Percentiles rank a stretch among this genome's conserved stretches.
Conservation (phyloP, 805 yeast species). For the Kuraishia borneana region DNA sequence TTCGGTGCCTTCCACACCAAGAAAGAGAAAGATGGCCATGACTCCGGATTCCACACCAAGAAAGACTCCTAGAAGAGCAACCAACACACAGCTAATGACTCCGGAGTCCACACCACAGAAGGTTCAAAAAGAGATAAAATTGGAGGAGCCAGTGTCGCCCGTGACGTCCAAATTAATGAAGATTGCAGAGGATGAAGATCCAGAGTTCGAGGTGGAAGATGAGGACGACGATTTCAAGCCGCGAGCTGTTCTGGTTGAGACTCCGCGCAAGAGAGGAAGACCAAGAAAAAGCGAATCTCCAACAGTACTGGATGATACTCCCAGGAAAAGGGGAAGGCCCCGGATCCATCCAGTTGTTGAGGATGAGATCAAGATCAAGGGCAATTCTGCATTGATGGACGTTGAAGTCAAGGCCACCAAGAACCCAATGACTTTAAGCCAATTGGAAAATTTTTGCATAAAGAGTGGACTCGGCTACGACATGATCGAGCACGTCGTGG, state of each 20-base stretch:
- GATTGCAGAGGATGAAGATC: background rate
- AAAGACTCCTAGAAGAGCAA: background rate
- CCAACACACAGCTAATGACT: background rate
- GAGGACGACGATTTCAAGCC: background rate
- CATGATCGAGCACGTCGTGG: conserved; percentile 36
- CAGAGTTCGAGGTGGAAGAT: background rate
- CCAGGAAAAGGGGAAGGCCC: conserved; percentile 1
- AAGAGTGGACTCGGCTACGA: conserved; percentile 50
- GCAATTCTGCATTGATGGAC: background rate
- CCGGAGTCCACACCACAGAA: background rate
- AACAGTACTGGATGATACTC: background rate
- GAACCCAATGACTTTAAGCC: conserved; percentile 15
- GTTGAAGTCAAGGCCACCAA: conserved; percentile 9
- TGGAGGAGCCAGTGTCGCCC: background rate
- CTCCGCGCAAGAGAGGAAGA: conserved; percentile 1
- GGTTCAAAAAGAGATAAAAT: background rate
- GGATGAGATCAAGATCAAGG: background rate
- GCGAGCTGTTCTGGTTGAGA: too few species aligned
- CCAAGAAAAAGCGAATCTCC: conserved; percentile 1
- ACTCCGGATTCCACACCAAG: conserved; percentile 1
- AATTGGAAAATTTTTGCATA: conserved; percentile 41
- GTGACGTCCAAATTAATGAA: background rate
- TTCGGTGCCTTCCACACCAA: conserved; percentile 19
- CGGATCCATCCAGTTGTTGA: background rate
- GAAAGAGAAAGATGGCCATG: conserved; percentile 4